A percentile compares a stretch with the other conserved stretches of the same genome.
These are phyloP conservation scores for Nemania diffusa DNA, from an alignment of 2,329 filamentous ascomycete species.

Conservation along the genomic window DNA sequence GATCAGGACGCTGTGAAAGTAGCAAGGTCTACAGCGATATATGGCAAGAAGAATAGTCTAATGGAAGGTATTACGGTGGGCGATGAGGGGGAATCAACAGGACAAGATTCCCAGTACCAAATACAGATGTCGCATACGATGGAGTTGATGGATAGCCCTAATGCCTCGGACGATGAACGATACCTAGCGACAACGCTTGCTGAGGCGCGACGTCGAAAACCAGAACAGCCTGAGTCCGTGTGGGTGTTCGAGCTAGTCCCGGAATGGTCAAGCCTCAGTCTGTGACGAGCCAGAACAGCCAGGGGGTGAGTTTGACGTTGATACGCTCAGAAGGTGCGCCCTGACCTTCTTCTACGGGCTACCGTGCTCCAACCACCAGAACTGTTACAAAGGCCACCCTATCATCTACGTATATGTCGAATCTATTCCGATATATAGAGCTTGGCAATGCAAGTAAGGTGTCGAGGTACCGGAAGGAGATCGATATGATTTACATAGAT, in stretches of 20 bases:
- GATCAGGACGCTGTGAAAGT: conserved; percentile 30
- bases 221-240: conserved; percentile 38
- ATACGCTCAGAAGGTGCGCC: background rate
- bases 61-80: conserved; percentile 8
- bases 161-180: conserved; percentile 33
- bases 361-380: background rate
- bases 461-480: too few species aligned
- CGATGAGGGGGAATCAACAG: conserved; percentile 31
- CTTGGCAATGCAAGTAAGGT: background rate
- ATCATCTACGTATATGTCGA: background rate
- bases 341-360: background rate
- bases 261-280: conserved; percentile 35
- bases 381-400: background rate
- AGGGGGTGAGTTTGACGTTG: conserved; percentile 9
- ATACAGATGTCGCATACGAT: conserved; percentile 39
- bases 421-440: background rate
- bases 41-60: conserved; percentile 7
- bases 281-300: conserved; percentile 30
- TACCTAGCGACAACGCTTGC: conserved; percentile 35
- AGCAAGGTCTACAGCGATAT: conserved; percentile 30
- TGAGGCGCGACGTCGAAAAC: conserved; percentile 48
- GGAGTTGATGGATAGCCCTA: conserved; percentile 26
- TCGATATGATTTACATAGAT: too few species aligned
- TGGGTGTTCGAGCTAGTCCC: conserved; percentile 38
- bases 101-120: conserved; percentile 24